Conservation (phyloP, 1,139 yeast genomes). For the Kodamaea fungicola region DNA sequence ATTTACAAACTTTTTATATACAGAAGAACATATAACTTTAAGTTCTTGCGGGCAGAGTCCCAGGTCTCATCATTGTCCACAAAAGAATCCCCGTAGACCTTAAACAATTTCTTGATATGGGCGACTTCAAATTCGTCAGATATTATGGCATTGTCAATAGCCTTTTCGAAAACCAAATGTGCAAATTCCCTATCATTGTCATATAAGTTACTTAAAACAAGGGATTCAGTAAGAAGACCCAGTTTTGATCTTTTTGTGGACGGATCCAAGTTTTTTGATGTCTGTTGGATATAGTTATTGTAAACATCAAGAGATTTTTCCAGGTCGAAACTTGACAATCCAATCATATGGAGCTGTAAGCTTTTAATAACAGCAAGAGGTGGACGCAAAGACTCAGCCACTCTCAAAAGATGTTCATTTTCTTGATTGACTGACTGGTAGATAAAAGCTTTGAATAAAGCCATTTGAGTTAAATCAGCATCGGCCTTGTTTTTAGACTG, state of each 20-base stretch:
- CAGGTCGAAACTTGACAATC: conserved; percentile 41
- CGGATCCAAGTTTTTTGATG: conserved; percentile 34
- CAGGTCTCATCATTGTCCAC: conserved; percentile 23
- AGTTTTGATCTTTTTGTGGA: conserved; percentile 36
- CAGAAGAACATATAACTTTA: conserved; percentile 14
- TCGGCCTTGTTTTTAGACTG: conserved; percentile 36
- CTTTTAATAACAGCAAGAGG: conserved; percentile 21
- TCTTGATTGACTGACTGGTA: conserved; percentile 39
- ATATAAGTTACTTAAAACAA: conserved; percentile 46
- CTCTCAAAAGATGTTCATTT: conserved; percentile 27
- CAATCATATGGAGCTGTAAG: conserved; percentile 46
- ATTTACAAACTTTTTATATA: conserved; percentile 1
- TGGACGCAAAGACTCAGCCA: conserved; percentile 48
- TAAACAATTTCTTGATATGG: conserved; percentile 44
- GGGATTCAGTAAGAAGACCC: conserved; percentile 51
- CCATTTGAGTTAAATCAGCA: conserved; percentile 30
- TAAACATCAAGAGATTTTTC: conserved; percentile 48
- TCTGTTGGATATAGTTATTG: conserved; percentile 45
- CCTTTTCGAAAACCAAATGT: conserved; percentile 55
- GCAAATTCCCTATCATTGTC: conserved; percentile 63
- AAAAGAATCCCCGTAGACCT: conserved; percentile 55
- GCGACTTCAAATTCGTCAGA: conserved; percentile 41
- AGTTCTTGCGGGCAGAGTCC: conserved; percentile 25
- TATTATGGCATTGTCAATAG: conserved; percentile 41
- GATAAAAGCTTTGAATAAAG: conserved; percentile 18